These are phyloP conservation scores for Zymoseptoria ardabiliae DNA, from an alignment of 2,329 filamentous ascomycete species.

Conservation along the genomic window DNA sequence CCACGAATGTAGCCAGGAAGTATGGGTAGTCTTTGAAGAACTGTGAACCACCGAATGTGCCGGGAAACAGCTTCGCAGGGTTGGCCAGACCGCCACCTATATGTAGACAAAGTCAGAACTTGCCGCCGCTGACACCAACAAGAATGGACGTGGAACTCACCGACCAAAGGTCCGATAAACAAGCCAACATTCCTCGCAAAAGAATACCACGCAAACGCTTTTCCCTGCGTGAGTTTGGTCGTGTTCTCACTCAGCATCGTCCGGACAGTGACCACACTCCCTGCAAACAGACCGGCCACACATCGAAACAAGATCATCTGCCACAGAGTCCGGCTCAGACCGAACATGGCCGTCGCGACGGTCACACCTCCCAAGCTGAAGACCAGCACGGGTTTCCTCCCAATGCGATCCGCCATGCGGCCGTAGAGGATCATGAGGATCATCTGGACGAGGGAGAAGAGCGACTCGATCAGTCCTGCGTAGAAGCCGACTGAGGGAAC, in stretches of 20 bases:
- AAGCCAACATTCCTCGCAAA: constrained; percentile 67
- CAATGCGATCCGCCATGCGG: constrained; percentile 57
- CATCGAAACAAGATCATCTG: constrained; percentile 71
- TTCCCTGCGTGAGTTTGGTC: constrained; percentile 61
- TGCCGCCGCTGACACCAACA: no score
- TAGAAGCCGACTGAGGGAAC: constrained; percentile 70
- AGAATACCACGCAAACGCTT: constrained; percentile 69
- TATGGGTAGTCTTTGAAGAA: constrained; percentile 63
- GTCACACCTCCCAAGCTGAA: constrained; percentile 58
- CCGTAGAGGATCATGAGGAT: constrained; percentile 72
- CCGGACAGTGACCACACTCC: constrained; percentile 65
- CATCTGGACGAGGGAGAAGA: constrained; percentile 70
- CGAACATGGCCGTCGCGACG: constrained; percentile 57
- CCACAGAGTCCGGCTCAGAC: constrained; percentile 57
- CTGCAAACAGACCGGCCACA: constrained; percentile 64
- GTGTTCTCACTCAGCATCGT: constrained; percentile 71
- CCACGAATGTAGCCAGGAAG: constrained; percentile 54
- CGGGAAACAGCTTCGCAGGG: constrained; percentile 57
- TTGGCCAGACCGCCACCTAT: constrained; percentile 61
- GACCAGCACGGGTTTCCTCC: constrained; percentile 66
- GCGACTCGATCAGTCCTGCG: constrained; percentile 60
- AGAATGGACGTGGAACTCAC: no score
- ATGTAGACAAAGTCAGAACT: neutral
- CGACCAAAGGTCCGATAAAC: constrained; percentile 60
- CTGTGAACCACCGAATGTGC: constrained; percentile 45